phyloP scores from a whole-genome alignment of 2,329 filamentous ascomycete species.

The Penicillium sp. region DNA sequence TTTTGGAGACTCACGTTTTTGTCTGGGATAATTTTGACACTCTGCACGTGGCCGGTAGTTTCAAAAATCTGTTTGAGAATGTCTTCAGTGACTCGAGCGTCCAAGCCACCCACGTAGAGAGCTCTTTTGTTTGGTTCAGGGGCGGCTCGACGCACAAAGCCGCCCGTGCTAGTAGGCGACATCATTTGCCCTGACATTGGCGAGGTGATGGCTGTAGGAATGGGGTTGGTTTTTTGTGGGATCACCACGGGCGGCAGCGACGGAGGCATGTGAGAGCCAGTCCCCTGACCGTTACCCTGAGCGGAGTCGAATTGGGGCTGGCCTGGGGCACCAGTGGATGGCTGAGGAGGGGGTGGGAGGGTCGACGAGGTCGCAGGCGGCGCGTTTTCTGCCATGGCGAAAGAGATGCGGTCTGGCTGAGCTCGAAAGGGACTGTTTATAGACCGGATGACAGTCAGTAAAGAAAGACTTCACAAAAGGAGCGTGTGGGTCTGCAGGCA shows the following conservation, averaged over 20 bases:
- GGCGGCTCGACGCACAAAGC: conserved; percentile 81
- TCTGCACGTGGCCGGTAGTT: conserved; percentile 96
- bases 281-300: conserved; percentile 65
- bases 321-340: conserved; percentile 67
- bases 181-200: conserved; percentile 75
- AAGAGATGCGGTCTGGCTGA: conserved; percentile 14
- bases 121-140: conserved; percentile 98
- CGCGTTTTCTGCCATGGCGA: conserved; percentile 73
- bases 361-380: conserved; percentile 59
- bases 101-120: conserved; percentile 90
- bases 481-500: conserved; percentile 3
- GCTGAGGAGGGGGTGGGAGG: conserved; percentile 66
- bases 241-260: conserved; percentile 81
- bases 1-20: conserved; percentile 75
- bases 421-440: background rate
- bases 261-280: conserved; percentile 77
- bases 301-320: conserved; percentile 63
- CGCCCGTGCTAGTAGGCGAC: conserved; percentile 78
- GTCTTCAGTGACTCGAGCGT: conserved; percentile 93
- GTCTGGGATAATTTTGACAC: conserved; percentile 98
- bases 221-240: conserved; percentile 92
- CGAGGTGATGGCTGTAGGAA: conserved; percentile 87
- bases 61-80: conserved; percentile 97
- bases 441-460: background rate
- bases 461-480: background rate